Evolutionary conservation across 1,284 basidiomycete species (phyloP).

Genomic region (Stereum hirsutum): DNA sequence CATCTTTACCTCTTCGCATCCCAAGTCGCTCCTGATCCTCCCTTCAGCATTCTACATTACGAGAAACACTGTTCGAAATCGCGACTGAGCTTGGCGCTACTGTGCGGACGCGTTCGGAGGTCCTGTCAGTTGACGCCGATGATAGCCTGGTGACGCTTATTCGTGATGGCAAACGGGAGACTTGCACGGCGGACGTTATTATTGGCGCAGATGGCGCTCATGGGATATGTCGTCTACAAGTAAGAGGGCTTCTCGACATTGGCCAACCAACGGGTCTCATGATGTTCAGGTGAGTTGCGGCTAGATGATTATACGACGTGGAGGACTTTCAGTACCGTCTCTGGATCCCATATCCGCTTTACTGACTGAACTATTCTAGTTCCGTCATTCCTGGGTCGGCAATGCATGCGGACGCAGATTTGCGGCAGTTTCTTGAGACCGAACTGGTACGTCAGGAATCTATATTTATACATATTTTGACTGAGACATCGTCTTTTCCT

Average conservation of each 20-base stretch:
- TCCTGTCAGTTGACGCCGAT: slow-evolving; percentile 28
- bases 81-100: slow-evolving; percentile 35
- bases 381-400: slow-evolving; percentile 31
- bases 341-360: slow-evolving; percentile 4
- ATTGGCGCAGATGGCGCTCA: slow-evolving; percentile 53
- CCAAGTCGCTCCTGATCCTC: not conserved
- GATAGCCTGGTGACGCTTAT: slow-evolving; percentile 24
- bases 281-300: slow-evolving; percentile 40
- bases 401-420: slow-evolving; percentile 27
- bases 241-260: slow-evolving; percentile 18
- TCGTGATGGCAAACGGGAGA: slow-evolving; percentile 36
- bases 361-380: too few species aligned
- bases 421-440: slow-evolving; percentile 22
- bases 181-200: slow-evolving; percentile 44
- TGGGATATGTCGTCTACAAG: slow-evolving; percentile 24
- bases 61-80: slow-evolving; percentile 29
- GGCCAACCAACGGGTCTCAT: slow-evolving; percentile 16
- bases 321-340: not conserved
- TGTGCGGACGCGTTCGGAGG: slow-evolving; percentile 29
- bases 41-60: slow-evolving; percentile 30
- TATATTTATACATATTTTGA: too few species aligned
- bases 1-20: slow-evolving; percentile 7
- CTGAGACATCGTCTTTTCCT: not conserved
- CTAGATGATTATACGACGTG: not conserved
- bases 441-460: slow-evolving; percentile 21